Base-by-base conservation (phyloP, 2,329 filamentous ascomycete species). In the Pyrenophora tritici-repentis region DNA sequence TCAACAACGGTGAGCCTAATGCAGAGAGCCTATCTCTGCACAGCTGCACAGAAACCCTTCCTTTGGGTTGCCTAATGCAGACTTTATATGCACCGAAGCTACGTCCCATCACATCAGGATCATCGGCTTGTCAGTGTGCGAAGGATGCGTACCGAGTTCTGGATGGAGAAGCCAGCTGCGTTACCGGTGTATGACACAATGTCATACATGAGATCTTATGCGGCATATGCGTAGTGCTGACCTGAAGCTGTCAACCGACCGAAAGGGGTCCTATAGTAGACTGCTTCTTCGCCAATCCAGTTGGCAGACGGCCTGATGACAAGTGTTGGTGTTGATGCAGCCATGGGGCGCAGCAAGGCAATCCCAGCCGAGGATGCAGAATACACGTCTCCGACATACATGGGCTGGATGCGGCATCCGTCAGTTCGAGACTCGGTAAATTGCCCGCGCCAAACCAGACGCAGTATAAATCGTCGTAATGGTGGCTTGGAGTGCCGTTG, bases 341-440 rank as follows among this genome's bases (percentile, higher is more conserved):
- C 48, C 39, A 47, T 44, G 43, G 52, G 45, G 55, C 45, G 49
- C 50, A 39, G 46, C 38, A 58, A 13, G 41, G 43, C 29, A 50
- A 35, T 37, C 42, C 26, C 37, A 46, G 26, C 47, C 52, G 48
- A 42, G 45, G 45, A 31, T 37, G 36, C 45, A 26, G 17, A 32
- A 34, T 29, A 34, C 35, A 53, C 22, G 40, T 36, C 37, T 38
- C 44, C 33, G 37, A 47, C 26, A 44, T 31, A 34, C 40, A 47
- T 33, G 32, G 24, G 35, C 43, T 33, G 34, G 42, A 44, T 33
- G 51, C 46, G 55, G 55, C 48, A 55, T 42, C 41, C 50, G 18
- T 47, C 42, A 58, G 51, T 44, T 29, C 42, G 49, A 51, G 36
- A 48, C 44, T 50, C 57, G 57, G 57, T 54, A 59, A 42, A 50